Base-by-base conservation (phyloP, 441 rosid species). In the Mallotus repandus region DNA sequence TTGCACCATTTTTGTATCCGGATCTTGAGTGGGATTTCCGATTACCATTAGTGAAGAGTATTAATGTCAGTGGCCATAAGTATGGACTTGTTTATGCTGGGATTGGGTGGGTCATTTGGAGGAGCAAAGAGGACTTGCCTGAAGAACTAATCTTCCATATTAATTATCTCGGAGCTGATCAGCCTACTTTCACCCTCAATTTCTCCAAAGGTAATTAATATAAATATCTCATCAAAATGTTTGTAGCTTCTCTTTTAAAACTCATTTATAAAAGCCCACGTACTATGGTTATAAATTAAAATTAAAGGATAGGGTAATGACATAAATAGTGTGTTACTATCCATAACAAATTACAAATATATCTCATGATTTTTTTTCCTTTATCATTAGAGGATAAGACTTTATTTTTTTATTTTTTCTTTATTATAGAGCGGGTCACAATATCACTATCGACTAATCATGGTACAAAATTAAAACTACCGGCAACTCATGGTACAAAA, bases 41-140 rank as follows among this genome's bases (percentile, higher is more conserved):
- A 79, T 74, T 93, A 69, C 90, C 91, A 0, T 74, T 91, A 63
- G 98, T 93, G 81, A 93, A 87, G 89, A 91, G 95, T 71, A 91
- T 93, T 21, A 93, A 93, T 35, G 97, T 93, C 19, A 93, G 98
- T 74, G 98, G 98, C 22, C 98, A 93, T 78, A 93, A 93, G 77
- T 93, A 93, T 55, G 98, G 98, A 18, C 89, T 93, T 18, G 98
- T 93, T 25, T 93, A 93, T 55, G 97, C 98, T 15, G 97, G 97
- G 0, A 85, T 93, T 68, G 97, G 98, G 13, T 93, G 98, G 97
- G 88, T 86, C 15, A 78, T 93, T 52, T 93, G 98, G 98, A 90
- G 96, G 76, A 91, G 63, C 91, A 90, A 88, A 81, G 92, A 85
- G 16, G 94, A 93, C 70, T 85, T 93, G 84, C 98, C 98, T 67